phyloP scores from a whole-genome alignment of 345 rosid species.

The Eucalyptus caleyi region DNA sequence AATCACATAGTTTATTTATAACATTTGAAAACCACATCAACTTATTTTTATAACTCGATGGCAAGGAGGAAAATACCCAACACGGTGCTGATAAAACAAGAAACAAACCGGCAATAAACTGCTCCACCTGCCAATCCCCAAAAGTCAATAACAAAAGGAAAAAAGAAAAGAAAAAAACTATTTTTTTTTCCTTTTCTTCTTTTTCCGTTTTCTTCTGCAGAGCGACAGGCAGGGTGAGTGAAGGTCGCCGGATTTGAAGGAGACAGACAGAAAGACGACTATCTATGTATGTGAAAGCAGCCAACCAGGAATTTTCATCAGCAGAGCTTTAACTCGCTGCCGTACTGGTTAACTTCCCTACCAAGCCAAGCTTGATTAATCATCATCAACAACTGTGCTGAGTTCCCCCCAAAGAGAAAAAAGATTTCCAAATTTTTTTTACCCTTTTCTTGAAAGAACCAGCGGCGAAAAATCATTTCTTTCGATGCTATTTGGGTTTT shows the following conservation, averaged over 20 bases:
- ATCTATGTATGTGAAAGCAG: not conserved
- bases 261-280: constrained; percentile 1
- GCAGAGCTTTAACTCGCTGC: not conserved
- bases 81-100: not conserved
- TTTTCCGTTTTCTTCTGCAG: not conserved
- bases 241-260: constrained; percentile 32
- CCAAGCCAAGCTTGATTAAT: not conserved
- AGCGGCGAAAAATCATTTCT: not conserved
- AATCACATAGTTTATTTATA: not conserved
- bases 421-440: not conserved
- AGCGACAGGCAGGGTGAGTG: not conserved
- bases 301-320: not conserved
- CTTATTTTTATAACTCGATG: not conserved
- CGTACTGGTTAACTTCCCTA: not conserved
- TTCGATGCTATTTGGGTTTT: not conserved
- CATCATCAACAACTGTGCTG: not conserved
- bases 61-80: not conserved
- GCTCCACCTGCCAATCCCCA: not conserved
- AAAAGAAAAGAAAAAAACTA: not conserved
- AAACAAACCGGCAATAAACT: not conserved
- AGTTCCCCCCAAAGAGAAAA: not conserved
- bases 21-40: not conserved
- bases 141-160: not conserved
- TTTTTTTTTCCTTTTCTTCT: not conserved
- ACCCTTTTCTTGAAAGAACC: not conserved